A percentile compares a stretch with the other conserved stretches of the same genome.
These are phyloP conservation scores for Knufia fluminis DNA, from an alignment of 2,329 filamentous ascomycete species.

Conservation along the genomic window DNA sequence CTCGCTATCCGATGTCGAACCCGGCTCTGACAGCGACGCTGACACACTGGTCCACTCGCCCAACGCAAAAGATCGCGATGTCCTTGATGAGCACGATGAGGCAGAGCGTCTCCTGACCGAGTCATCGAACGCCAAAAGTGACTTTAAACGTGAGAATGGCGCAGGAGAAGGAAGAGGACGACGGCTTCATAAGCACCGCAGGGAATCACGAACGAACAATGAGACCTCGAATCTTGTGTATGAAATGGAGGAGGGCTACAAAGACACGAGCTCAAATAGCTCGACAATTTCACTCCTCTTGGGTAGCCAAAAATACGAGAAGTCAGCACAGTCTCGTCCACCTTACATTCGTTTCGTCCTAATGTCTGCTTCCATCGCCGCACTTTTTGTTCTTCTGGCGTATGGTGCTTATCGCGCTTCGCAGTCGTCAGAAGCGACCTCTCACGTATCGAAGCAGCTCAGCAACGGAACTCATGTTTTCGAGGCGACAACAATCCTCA, in stretches of 20 bases:
- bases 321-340: slow-evolving; percentile 21
- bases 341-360: slow-evolving; percentile 14
- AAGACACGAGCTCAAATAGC: slow-evolving; percentile 55
- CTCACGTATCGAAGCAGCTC: slow-evolving; percentile 26
- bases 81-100: background rate
- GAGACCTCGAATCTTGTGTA: slow-evolving; percentile 44
- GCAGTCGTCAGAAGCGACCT: slow-evolving; percentile 19
- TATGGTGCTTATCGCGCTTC: slow-evolving; percentile 51
- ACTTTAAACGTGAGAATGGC: background rate
- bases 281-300: slow-evolving; percentile 51
- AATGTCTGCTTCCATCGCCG: slow-evolving; percentile 33
- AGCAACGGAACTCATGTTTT: slow-evolving; percentile 85
- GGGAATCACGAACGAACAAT: background rate
- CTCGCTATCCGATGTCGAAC: background rate
- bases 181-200: background rate
- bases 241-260: slow-evolving; percentile 72
- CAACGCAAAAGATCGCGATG: background rate
- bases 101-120: background rate
- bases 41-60: background rate
- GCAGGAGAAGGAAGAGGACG: background rate
- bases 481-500: slow-evolving; percentile 80
- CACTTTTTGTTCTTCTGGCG: slow-evolving; percentile 47
- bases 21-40: background rate
- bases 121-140: background rate
- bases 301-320: slow-evolving; percentile 32